Base-by-base conservation (phyloP, 139 green algal genomes). In the Monoraphidium neglectum region DNA sequence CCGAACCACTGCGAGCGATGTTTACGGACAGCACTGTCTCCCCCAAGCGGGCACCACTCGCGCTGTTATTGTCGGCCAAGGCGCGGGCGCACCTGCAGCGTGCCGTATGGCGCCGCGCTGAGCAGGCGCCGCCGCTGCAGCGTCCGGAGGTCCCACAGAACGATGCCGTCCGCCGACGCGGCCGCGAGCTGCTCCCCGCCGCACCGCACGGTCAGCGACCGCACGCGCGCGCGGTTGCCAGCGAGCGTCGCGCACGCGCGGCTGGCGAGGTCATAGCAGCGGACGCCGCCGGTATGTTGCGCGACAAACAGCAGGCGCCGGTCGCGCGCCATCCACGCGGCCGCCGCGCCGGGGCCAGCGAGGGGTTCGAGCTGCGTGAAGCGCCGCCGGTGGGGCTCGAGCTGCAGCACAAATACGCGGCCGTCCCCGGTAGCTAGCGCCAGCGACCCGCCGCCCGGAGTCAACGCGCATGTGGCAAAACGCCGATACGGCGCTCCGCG, bases 181-280 rank as follows among this genome's bases (percentile, higher is more conserved):
- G 73, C 71, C 6, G 72, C 46, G 61, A 79, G 63, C 63, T 79
- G 73, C 63, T 79, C 73, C 10, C 62, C 65, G 63, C 64, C 64
- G 30, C 62, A 38, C n/a, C 53, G 65, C 33, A 32, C 61, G 6
- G 62, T 56, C 35, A 79, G 49, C 26, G 59, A 49, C 5, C 26
- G 4, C 21, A 73, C 33, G 49, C 62, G 35, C 24, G 63, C 46
- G 24, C 73, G 63, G 46, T 65, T 51, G 33, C 73, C 73, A 21
- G 35, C 47, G 2, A 79, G 73, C 33, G 30, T 66, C 33, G 73
- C 73, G 24, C 35, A 36, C 16, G 73, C 28, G 23, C 32, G 57
- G 63, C 18, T 73, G 51, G 49, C 35, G 3, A 71, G 26, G 43
- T 79, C 47, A 24, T 72, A 79, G 62, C 62, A 73, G 36, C 46